phyloP scores from a whole-genome alignment of 1,284 basidiomycete genomes.

The Volvariella surrecta region DNA sequence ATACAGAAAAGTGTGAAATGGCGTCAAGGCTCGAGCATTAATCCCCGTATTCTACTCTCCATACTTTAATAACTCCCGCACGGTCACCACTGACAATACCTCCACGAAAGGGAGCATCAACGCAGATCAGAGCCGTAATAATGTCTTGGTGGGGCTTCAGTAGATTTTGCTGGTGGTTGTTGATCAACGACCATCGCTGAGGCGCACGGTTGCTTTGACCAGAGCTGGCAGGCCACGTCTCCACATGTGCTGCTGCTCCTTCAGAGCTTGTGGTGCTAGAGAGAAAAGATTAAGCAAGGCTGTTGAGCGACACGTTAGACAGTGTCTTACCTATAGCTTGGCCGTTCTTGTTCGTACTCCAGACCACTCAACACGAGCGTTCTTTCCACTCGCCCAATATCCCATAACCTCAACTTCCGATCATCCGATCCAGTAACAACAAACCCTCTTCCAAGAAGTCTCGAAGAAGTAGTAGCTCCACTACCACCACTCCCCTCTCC shows the following conservation, averaged over 20 bases:
- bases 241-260: slow-evolving; percentile 44
- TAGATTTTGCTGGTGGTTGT: slow-evolving; percentile 70
- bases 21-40: no score
- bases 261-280: slow-evolving; percentile 27
- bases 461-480: slow-evolving; percentile 18
- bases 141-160: slow-evolving; percentile 78
- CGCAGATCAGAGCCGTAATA: slow-evolving; percentile 70
- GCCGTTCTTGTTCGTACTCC: slow-evolving; percentile 60
- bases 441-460: slow-evolving; percentile 48
- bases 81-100: slow-evolving; percentile 84
- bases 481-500: slow-evolving; percentile 21
- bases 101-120: slow-evolving; percentile 82
- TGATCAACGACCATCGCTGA: slow-evolving; percentile 71
- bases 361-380: slow-evolving; percentile 68
- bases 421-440: slow-evolving; percentile 81
- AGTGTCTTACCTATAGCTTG: slow-evolving; percentile 52
- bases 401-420: slow-evolving; percentile 75
- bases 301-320: neutral
- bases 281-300: slow-evolving; percentile 6
- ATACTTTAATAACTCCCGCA: slow-evolving; percentile 75
- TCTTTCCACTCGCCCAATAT: slow-evolving; percentile 62
- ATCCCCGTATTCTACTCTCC: slow-evolving; percentile 53
- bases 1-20: no score
- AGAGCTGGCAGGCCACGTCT: slow-evolving; percentile 52
- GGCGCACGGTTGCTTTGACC: slow-evolving; percentile 56